Base-by-base conservation (phyloP, 106 monocot species). In the Iris macrosiphon region DNA sequence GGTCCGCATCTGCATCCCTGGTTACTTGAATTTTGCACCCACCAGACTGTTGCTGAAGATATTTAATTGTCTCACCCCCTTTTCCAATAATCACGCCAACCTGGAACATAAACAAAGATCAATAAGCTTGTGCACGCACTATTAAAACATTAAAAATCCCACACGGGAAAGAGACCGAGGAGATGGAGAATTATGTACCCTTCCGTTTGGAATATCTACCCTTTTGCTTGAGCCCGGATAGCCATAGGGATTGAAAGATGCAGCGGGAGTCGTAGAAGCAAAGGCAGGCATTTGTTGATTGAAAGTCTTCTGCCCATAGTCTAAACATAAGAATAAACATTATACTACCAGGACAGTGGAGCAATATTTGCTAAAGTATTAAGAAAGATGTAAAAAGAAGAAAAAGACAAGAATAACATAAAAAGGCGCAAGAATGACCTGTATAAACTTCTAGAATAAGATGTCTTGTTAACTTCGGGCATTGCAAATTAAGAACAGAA, bases 1-100 rank as follows among this genome's bases (percentile, higher is more conserved):
- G 88, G 57, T 70, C 79, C 54, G 63, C 72, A 60, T 88, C 83
- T 27, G 39, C 63, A 67, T 88, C 83, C 46, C 88, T 79, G 3
- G 83, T 79, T 23, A 88, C 79, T 63, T 88, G 83, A 62, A 88
- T 88, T 51, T 76, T 83, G 9, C 83, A 79, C 62, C 88, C 88
- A 44, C 88, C 88, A 44, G 88, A 88, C 24, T 83, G 79, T 29
- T 57, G 42, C 41, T 83, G 83, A 59, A 88, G 82, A 67, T 79
- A 73, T 61, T 79, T 88, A 21, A 88, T 88, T 11, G 82, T 88
- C 51, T 88, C 88, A 45, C 88, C 88, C 63, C 73, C 62, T 74
- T 83, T 79, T 5, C 88, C 83, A 71, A 88, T 88, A n/a, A 88
- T 83, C 46, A 88, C 79, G 63, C 83, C 88, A 70, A 88, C 88